Evolutionary conservation across 2,329 filamentous ascomycete species (phyloP).

Genomic region (Fusarium mexicanum): DNA sequence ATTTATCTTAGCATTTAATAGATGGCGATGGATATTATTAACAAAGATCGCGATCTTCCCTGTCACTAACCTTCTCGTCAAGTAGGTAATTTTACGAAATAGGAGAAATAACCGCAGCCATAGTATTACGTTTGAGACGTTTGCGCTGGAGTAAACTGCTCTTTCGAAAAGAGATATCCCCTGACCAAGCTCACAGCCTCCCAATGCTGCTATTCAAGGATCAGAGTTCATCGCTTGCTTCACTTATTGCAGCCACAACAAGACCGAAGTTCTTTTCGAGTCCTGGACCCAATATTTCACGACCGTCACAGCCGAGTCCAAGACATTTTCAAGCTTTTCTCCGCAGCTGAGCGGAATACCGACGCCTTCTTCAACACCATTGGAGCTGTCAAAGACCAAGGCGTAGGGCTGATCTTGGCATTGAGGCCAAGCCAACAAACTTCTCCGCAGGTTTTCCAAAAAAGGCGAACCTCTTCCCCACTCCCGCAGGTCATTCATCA

Average conservation of each 20-base stretch:
- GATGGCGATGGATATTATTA: too few species aligned
- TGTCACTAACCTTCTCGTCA: fast-evolving
- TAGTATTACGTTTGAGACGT: too few species aligned
- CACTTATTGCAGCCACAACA: background rate
- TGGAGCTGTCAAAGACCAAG: background rate
- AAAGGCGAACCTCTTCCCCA: background rate
- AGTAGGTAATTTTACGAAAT: background rate
- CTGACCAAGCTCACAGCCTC: fast-evolving
- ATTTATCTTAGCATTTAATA: too few species aligned
- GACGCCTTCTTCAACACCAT: fast-evolving
- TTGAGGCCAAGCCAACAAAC: background rate
- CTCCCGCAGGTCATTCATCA: background rate
- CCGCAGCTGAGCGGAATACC: background rate
- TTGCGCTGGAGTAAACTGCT: background rate
- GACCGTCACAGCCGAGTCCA: background rate
- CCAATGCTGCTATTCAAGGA: fast-evolving
- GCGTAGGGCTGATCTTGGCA: background rate
- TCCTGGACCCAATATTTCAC: background rate
- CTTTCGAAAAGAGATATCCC: background rate
- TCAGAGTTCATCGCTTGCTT: background rate
- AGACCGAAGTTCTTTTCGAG: background rate
- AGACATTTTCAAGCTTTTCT: background rate
- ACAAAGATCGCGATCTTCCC: fast-evolving
- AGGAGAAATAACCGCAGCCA: background rate
- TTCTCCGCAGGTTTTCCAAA: background rate